phyloP scores from a whole-genome alignment of 176 grass and related monocot species.

The Bonia amplexicaulis region DNA sequence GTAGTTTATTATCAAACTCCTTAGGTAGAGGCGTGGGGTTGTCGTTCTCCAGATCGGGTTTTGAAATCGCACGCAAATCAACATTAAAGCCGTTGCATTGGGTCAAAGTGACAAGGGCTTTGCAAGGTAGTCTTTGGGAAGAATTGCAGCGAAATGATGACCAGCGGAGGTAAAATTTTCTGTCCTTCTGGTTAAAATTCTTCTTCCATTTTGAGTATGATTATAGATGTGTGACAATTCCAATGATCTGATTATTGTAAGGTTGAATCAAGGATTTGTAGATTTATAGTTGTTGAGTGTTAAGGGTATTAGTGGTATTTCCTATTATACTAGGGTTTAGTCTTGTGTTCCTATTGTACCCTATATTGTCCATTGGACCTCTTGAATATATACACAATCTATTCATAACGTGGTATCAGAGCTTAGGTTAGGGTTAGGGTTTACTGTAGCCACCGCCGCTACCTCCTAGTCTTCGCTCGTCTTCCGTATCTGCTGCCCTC shows the following conservation, averaged over 20 bases:
- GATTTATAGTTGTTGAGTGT: not conserved
- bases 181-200: conserved; percentile 14
- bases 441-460: too few relatives aligned
- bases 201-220: not conserved
- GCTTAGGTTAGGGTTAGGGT: too few relatives aligned
- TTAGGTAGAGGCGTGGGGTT: conserved; percentile 62
- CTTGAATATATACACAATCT: too few relatives aligned
- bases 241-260: not conserved
- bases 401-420: too few relatives aligned
- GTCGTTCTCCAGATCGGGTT: conserved; percentile 41
- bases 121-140: conserved; percentile 96
- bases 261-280: not conserved
- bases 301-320: too few relatives aligned
- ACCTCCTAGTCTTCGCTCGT: too few relatives aligned
- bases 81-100: conserved; percentile 90
- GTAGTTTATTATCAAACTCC: conserved; percentile 26
- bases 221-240: not conserved
- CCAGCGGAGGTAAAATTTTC: conserved; percentile 49
- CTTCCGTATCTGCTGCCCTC: too few relatives aligned
- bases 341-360: too few relatives aligned
- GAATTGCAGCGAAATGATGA: conserved; percentile 82
- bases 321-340: too few relatives aligned
- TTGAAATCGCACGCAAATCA: conserved; percentile 59
- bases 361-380: too few relatives aligned
- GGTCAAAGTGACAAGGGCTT: conserved; percentile 84